Base-by-base conservation (phyloP, 768 basidiomycete genomes). In the Gelatoporia subvermispora region DNA sequence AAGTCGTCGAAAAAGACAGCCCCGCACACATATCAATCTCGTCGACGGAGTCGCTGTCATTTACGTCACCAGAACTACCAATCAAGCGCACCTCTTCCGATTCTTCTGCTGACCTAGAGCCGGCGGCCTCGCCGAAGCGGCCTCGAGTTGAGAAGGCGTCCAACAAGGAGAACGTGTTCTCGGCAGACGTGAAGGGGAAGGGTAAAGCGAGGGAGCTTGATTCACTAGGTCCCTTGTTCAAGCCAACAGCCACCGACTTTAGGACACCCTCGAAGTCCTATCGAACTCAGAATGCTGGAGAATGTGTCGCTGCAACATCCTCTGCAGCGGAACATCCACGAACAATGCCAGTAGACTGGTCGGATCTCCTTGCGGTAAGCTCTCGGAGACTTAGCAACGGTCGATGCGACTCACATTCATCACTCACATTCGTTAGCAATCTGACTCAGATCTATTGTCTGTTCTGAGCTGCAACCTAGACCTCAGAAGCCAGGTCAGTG, bases 1-100 rank as follows among this genome's bases (percentile, higher is more conserved):
- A 41, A 51, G 37, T 56, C 44, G 48, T 43, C 39, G 56, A 53
- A 59, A 45, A 31, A 53, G 47, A 11, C 65, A 68, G 21, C 45
- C 28, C 42, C 10, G 50, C 49, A 2, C 28, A 31, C 13, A 31
- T 55, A n/a, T 45, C 45, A 24, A 31, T 55, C 20, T 58, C 58
- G 4, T 57, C 57, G 3, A 47, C 53, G 1, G 54, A 55, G 4
- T 35, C 49, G 8, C 54, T 43, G 2, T 46, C 60, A 9, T 18
- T 43, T n/a, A 47, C 28, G 28, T 31, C 28, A 31, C 28, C 28
- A 31, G 28, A 45, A 15, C 36, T 62, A 21, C 59, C 64, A 1
- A 35, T 45, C 8, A 72, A 72, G 41, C 70, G 72, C 24, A 22
- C 55, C n/a, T 62, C 67, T 1, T 41, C 64, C 0, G 64, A 61